A percentile compares a stretch with the other conserved stretches of the same genome.
Conservation (phyloP, 2,329 filamentous ascomycete species). For the Lomentospora prolificans region DNA sequence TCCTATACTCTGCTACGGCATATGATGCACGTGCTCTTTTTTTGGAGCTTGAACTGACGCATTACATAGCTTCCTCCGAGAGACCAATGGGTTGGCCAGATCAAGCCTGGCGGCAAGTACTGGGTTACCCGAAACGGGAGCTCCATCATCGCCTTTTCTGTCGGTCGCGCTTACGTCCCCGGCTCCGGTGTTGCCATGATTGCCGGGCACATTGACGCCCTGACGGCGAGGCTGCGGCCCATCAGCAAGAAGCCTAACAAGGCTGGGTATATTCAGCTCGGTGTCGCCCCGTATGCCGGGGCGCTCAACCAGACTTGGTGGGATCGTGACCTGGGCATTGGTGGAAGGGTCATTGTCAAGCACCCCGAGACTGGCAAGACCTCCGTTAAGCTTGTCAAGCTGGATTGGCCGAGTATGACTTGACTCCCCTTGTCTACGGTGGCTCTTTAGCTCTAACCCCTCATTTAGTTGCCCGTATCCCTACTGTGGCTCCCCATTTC, state of each 20-base stretch:
- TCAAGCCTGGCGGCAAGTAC: conserved; percentile 79
- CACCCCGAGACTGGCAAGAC: conserved; percentile 67
- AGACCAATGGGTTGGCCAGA: conserved; percentile 62
- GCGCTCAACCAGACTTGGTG: conserved; percentile 87
- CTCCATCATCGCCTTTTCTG: conserved; percentile 73
- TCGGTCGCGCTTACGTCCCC: conserved; percentile 70
- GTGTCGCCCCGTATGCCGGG: conserved; percentile 87
- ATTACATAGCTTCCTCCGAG: conserved; percentile 58
- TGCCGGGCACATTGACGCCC: conserved; percentile 84
- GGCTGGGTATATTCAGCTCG: conserved; percentile 79
- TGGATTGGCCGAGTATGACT: conserved; percentile 65
- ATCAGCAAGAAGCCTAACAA: conserved; percentile 75
- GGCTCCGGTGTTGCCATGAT: conserved; percentile 85
- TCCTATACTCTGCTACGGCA: background rate
- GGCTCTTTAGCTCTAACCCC: background rate
- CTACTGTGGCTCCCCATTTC: conserved; percentile 89
- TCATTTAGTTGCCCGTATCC: conserved; percentile 61
- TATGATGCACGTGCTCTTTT: background rate
- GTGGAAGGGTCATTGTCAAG: conserved; percentile 77
- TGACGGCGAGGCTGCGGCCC: conserved; percentile 87
- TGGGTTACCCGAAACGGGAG: conserved; percentile 78
- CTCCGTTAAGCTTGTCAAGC: conserved; percentile 70
- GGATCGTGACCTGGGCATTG: conserved; percentile 89
- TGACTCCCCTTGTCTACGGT: background rate
- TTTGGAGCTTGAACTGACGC: background rate